Percentiles rank a stretch among this genome's conserved stretches.
These are phyloP conservation scores for Rhodotorula toruloides DNA, from an alignment of 768 basidiomycete species.

Conservation along the genomic window DNA sequence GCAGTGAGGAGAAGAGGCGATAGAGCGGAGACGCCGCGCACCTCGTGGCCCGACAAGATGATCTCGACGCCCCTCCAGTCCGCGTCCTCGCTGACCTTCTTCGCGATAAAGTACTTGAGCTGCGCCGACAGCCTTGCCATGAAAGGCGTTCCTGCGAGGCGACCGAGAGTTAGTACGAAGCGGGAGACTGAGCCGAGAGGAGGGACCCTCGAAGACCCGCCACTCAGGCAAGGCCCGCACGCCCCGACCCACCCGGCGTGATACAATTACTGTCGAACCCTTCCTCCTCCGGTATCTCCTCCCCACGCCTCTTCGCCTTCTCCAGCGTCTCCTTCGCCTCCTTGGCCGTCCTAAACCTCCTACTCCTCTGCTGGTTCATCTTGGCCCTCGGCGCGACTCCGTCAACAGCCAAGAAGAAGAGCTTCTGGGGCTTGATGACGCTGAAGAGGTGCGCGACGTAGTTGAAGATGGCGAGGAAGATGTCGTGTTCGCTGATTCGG, in stretches of 20 bases:
- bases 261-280: conserved; percentile 99
- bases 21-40: conserved; percentile 17
- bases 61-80: conserved; percentile 90
- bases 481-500: conserved; percentile 90
- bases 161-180: not conserved
- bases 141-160: conserved; percentile 72
- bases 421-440: conserved; percentile 94
- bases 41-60: conserved; percentile 92
- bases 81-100: conserved; percentile 95
- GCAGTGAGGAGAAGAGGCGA: not conserved
- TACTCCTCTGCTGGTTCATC: conserved; percentile 96
- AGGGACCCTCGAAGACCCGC: not conserved
- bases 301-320: conserved; percentile 81
- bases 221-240: not conserved
- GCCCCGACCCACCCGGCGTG: conserved; percentile 68
- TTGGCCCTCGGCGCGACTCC: conserved; percentile 96
- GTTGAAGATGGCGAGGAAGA: conserved; percentile 91
- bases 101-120: conserved; percentile 91
- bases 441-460: conserved; percentile 95
- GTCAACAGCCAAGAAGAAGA: conserved; percentile 98
- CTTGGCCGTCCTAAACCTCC: conserved; percentile 89
- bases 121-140: conserved; percentile 90
- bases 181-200: too few species aligned
- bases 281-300: conserved; percentile 76
- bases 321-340: conserved; percentile 81